A percentile compares a stretch with the other conserved stretches of the same genome.
Evolutionary conservation across 257 asterid genomes (phyloP).

Genomic region (Orobanche coerulescens): DNA sequence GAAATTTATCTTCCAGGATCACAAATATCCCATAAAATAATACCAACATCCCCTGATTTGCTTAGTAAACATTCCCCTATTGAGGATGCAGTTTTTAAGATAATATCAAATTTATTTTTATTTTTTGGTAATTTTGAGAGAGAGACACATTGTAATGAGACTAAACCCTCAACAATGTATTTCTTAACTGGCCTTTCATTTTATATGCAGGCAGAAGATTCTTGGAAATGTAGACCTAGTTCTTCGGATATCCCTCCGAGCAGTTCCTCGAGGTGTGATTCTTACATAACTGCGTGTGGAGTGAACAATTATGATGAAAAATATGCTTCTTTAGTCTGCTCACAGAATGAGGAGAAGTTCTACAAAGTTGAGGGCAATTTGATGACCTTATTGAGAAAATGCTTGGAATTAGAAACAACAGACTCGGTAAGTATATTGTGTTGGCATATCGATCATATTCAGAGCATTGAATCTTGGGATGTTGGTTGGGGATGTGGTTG

Average conservation of each 20-base stretch:
- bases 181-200: neutral
- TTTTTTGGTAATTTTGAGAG: no score
- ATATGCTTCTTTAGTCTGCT: slow-evolving; percentile 26
- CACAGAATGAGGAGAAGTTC: slow-evolving; percentile 36
- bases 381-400: slow-evolving; percentile 45
- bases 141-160: no score
- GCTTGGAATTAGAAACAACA: slow-evolving; percentile 58
- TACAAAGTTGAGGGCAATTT: slow-evolving; percentile 42
- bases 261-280: slow-evolving; percentile 29
- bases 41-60: no score
- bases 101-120: no score
- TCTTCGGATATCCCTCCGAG: slow-evolving; percentile 19
- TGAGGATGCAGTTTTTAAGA: no score
- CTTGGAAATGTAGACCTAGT: slow-evolving; percentile 11
- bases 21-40: no score
- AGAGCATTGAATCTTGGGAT: slow-evolving; percentile 49
- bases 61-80: no score
- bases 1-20: no score
- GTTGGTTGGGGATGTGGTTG: slow-evolving; percentile 97
- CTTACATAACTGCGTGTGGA: slow-evolving; percentile 14
- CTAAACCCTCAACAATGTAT: no score
- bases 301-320: slow-evolving; percentile 28
- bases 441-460: slow-evolving; percentile 72
- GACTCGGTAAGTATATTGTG: slow-evolving; percentile 43
- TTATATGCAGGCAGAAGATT: slow-evolving; percentile 35